phyloP scores from a whole-genome alignment of 164 flowering plant genomes.

The Piper betle region DNA sequence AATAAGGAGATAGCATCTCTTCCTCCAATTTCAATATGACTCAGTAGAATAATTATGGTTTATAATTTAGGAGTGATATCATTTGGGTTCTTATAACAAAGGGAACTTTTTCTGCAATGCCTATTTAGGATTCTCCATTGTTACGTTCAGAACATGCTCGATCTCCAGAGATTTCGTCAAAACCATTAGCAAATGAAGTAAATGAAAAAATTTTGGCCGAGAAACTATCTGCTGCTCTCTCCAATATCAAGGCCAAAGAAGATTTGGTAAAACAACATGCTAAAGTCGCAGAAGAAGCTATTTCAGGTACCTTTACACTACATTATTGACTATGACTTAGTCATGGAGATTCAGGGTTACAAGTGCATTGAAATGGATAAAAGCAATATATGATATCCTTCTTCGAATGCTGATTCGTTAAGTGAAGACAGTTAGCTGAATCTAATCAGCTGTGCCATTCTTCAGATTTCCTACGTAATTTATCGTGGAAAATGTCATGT shows the following conservation, averaged over 20 bases:
- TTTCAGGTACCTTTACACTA: constrained; percentile 23
- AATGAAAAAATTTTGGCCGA: constrained; percentile 18
- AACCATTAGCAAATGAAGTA: constrained; percentile 26
- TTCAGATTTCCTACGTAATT: too few relatives aligned
- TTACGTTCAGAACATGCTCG: constrained; percentile 42
- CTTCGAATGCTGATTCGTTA: not conserved
- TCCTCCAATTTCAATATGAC: too few relatives aligned
- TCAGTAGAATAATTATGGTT: too few relatives aligned
- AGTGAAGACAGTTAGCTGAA: not conserved
- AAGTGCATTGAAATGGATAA: too few relatives aligned
- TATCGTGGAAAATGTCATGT: too few relatives aligned
- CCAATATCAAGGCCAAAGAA: constrained; percentile 56
- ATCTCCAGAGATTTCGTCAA: constrained; percentile 66
- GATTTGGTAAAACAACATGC: constrained; percentile 57
- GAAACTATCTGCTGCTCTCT: constrained; percentile 40
- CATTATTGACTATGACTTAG: not conserved
- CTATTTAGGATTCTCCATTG: constrained; percentile 20
- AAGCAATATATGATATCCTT: not conserved
- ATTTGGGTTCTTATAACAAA: not conserved
- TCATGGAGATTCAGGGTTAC: not conserved
- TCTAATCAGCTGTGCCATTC: too few relatives aligned
- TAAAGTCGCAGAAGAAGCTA: constrained; percentile 65
- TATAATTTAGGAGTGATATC: too few relatives aligned
- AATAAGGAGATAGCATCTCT: too few relatives aligned
- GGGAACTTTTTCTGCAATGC: not conserved